These are phyloP conservation scores for Chaetomium globosum DNA, from an alignment of 2,329 filamentous ascomycete species.

Conservation along the genomic window DNA sequence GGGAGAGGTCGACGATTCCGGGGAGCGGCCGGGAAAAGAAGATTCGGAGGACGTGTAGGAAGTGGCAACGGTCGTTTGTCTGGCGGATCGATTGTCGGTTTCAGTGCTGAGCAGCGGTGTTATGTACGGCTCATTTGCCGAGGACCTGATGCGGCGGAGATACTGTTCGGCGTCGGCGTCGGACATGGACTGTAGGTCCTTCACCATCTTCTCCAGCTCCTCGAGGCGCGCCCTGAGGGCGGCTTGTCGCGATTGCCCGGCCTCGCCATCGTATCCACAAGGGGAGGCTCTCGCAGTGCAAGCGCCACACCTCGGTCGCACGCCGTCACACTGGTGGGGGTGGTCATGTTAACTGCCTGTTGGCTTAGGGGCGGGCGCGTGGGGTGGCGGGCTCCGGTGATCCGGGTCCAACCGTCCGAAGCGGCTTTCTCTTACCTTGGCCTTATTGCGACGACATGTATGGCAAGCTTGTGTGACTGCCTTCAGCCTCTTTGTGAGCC, in stretches of 20 bases:
- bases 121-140: conserved; percentile 24
- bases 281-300: conserved; percentile 38
- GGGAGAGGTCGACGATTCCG: not conserved
- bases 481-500: conserved; percentile 32
- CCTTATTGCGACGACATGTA: conserved; percentile 39
- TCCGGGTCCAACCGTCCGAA: not conserved
- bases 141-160: conserved; percentile 36
- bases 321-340: conserved; percentile 41
- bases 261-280: conserved; percentile 42
- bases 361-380: not conserved
- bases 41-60: conserved; percentile 1
- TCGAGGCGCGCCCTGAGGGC: conserved; percentile 40
- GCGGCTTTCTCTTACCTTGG: conserved; percentile 32
- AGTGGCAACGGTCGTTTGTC: not conserved
- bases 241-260: conserved; percentile 40
- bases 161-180: conserved; percentile 37
- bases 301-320: conserved; percentile 39
- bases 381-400: not conserved
- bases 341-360: not conserved
- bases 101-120: conserved; percentile 16
- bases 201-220: conserved; percentile 39
- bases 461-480: conserved; percentile 40
- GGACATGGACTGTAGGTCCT: conserved; percentile 33
- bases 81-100: not conserved
- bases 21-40: not conserved